Base-by-base conservation (phyloP, 495 filamentous ascomycete genomes). In the Physcia stellaris region DNA sequence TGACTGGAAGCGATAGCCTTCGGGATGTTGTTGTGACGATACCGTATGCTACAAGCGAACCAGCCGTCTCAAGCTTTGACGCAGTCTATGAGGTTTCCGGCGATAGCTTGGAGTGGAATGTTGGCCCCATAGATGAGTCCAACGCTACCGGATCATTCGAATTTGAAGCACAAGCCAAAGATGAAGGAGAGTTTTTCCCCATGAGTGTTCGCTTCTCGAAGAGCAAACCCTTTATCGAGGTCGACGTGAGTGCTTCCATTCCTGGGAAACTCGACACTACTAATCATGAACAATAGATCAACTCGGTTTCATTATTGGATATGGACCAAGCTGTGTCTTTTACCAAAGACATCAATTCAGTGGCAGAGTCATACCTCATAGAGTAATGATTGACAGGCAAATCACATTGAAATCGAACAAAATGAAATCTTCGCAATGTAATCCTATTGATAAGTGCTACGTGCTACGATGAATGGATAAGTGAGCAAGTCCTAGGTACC, bases 161-260 rank as follows among this genome's bases (percentile, higher is more conserved):
- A 54, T 94, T 95, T 43, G 88, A 95, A 60, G 82, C 85, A 12
- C 75, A 80, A 50, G 84, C 83, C 21, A 75, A 77, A 33, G 66
- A 71, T 47, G 88, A 94, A 57, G 75, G 78, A 38, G 86, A 92
- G 43, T 95, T 95, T 62, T 96, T 96, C 77, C 88, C 88, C 1
- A 95, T 96, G 87, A 77, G 70, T 32, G 81, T 95, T 22, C 75
- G 74, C 20, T 96, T 96, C 64, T 75, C 80, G 24, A 94, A 93
- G 65, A 70, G 77, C 28, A 75, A 66, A 37, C 88, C 88, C 17
- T 86, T 88, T 54, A 73, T 94, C 23, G 83, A 90, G 51, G 82
- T 95, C 40, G 84, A 92, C 68, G 88, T 87, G 67, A 74, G 77
- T 55, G 18, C 10, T 24, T 24, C 24, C 11, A 23, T 21, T 18